Conservation (phyloP, 257 asterid species). For the Ligustrum vulgare region DNA sequence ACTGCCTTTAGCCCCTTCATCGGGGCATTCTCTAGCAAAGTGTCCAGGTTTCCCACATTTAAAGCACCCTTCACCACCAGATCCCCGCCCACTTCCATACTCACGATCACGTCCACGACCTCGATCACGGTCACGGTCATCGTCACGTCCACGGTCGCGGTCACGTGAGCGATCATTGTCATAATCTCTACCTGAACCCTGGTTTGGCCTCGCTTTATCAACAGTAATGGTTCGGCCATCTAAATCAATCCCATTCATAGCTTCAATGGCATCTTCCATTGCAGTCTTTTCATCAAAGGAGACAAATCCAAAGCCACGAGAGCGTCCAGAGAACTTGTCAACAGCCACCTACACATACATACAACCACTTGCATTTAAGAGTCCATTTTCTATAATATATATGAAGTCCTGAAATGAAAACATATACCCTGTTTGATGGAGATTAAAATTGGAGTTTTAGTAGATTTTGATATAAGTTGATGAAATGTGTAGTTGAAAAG, state of each 20-base stretch:
- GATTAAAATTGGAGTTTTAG: too few species aligned
- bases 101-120: constrained; percentile 51
- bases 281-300: constrained; percentile 70
- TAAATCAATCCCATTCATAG: constrained; percentile 80
- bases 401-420: not conserved
- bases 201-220: constrained; percentile 80
- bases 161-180: constrained; percentile 60
- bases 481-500: too few species aligned
- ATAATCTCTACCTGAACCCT: constrained; percentile 57
- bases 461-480: too few species aligned
- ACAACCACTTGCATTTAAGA: not conserved
- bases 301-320: constrained; percentile 89
- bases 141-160: constrained; percentile 52
- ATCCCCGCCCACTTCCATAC: constrained; percentile 54
- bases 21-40: constrained; percentile 86
- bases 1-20: constrained; percentile 64
- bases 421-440: too few species aligned
- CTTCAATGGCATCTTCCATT: constrained; percentile 85
- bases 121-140: constrained; percentile 55
- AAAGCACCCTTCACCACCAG: constrained; percentile 82
- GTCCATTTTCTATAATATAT: not conserved
- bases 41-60: constrained; percentile 90
- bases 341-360: constrained; percentile 51
- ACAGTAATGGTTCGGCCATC: constrained; percentile 78
- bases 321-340: constrained; percentile 79